Evolutionary conservation across 2,329 filamentous ascomycete genomes (phyloP).

Genomic region (Fusarium vanettenii): DNA sequence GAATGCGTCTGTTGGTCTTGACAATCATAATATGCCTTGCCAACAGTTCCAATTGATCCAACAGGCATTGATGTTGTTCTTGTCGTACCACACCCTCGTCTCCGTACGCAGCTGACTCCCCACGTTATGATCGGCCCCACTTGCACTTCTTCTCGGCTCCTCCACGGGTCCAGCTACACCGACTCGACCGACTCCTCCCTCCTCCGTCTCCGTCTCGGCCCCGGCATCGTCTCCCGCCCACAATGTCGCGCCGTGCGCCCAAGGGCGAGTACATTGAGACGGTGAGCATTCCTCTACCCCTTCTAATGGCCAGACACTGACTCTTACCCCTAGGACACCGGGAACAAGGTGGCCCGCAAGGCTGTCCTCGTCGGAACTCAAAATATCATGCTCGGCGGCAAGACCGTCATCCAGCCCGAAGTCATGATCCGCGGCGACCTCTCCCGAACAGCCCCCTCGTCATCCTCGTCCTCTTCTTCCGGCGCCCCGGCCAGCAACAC

Average conservation of each 20-base stretch:
- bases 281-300: slow-evolving; percentile 59
- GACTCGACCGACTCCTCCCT: slow-evolving; percentile 17
- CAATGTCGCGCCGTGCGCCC: slow-evolving; percentile 79
- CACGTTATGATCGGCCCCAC: slow-evolving; percentile 27
- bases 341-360: slow-evolving; percentile 97
- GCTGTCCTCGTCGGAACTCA: slow-evolving; percentile 93
- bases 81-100: too few relatives aligned
- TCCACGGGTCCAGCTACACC: slow-evolving; percentile 27
- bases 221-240: slow-evolving; percentile 40
- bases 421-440: slow-evolving; percentile 95
- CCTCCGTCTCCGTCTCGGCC: slow-evolving; percentile 20
- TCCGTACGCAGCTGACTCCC: too few relatives aligned
- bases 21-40: neutral
- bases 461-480: slow-evolving; percentile 55
- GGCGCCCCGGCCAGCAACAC: slow-evolving; percentile 64
- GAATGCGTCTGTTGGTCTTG: neutral
- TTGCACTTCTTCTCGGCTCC: slow-evolving; percentile 25
- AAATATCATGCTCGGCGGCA: slow-evolving; percentile 97
- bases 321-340: slow-evolving; percentile 78
- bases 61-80: neutral
- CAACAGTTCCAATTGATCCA: neutral
- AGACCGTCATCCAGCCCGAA: slow-evolving; percentile 94
- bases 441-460: slow-evolving; percentile 65
- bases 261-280: slow-evolving; percentile 98
- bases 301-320: neutral